Evolutionary conservation across 768 basidiomycete species (phyloP).

Genomic region (Asterophora parasitica): DNA sequence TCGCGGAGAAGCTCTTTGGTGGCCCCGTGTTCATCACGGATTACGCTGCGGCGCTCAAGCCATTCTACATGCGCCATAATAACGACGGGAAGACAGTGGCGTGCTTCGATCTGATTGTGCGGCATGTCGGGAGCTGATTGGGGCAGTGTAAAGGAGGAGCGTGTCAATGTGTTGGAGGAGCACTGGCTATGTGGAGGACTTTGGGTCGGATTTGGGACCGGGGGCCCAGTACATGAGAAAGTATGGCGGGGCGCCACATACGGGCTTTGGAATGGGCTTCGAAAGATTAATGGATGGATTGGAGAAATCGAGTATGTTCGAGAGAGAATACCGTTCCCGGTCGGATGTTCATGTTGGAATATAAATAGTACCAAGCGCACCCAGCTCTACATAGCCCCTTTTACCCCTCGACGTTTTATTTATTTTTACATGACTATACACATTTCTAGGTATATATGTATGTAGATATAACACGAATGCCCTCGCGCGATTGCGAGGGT

Average conservation of each 20-base stretch:
- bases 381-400: no score
- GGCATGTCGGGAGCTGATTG: constrained; percentile 85
- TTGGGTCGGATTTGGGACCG: constrained; percentile 38
- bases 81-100: constrained; percentile 54
- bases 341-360: no score
- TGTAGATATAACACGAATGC: no score
- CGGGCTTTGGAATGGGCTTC: constrained; percentile 95
- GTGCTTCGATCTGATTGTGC: constrained; percentile 95
- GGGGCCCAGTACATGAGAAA: constrained; percentile 61
- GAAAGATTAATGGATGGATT: constrained; percentile 88
- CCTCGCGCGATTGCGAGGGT: no score
- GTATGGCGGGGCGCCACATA: constrained; percentile 88
- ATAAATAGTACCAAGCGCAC: no score
- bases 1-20: constrained; percentile 61
- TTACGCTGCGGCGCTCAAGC: constrained; percentile 80
- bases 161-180: constrained; percentile 43
- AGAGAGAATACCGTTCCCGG: constrained; percentile 89
- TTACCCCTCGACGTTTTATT: no score
- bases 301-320: constrained; percentile 86
- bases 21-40: constrained; percentile 91
- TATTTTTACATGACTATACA: no score
- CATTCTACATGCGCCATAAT: constrained; percentile 93
- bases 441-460: no score
- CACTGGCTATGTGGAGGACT: constrained; percentile 44
- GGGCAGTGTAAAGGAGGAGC: constrained; percentile 85